These are phyloP conservation scores for Chlorella sp. DNA, from an alignment of 139 green algal species.

Conservation along the genomic window DNA sequence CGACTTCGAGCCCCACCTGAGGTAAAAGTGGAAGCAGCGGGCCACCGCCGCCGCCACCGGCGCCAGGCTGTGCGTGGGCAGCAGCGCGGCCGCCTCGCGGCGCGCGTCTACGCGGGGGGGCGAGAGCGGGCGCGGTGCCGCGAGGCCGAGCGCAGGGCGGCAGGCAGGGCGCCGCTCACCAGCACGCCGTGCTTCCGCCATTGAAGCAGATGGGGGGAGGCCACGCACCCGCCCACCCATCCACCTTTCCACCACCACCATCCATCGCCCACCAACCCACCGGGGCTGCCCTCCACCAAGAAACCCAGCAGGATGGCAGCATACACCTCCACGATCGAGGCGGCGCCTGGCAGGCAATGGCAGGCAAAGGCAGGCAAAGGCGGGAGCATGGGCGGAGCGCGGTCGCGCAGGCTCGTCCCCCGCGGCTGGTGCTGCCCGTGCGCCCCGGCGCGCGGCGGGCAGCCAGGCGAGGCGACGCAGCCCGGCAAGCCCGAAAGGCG, in stretches of 20 bases:
- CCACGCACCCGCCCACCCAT: neutral
- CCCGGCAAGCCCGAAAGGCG: too few relatives aligned
- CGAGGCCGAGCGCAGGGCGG: neutral
- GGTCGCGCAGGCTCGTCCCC: too few relatives aligned
- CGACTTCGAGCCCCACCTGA: neutral
- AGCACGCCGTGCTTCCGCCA: neutral
- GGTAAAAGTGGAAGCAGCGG: constrained; percentile 71
- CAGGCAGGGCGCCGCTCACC: neutral
- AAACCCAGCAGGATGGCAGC: constrained; percentile 75
- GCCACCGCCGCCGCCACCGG: constrained; percentile 45
- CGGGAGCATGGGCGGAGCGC: too few relatives aligned
- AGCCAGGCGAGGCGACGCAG: too few relatives aligned
- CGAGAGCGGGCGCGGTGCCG: neutral
- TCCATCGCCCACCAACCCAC: neutral
- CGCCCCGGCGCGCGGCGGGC: neutral
- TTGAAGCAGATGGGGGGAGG: neutral
- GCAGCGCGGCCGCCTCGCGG: constrained; percentile 25
- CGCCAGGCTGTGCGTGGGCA: constrained; percentile 46
- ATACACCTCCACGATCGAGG: constrained; percentile 71
- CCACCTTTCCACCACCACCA: neutral
- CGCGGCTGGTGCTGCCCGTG: too few relatives aligned
- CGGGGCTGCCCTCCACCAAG: constrained; percentile 38
- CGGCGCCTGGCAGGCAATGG: constrained; percentile 31
- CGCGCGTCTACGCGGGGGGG: neutral
- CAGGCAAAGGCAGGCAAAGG: too few relatives aligned